phyloP scores from a whole-genome alignment of 1,139 yeast genomes.

The Yamadazyma sp. region DNA sequence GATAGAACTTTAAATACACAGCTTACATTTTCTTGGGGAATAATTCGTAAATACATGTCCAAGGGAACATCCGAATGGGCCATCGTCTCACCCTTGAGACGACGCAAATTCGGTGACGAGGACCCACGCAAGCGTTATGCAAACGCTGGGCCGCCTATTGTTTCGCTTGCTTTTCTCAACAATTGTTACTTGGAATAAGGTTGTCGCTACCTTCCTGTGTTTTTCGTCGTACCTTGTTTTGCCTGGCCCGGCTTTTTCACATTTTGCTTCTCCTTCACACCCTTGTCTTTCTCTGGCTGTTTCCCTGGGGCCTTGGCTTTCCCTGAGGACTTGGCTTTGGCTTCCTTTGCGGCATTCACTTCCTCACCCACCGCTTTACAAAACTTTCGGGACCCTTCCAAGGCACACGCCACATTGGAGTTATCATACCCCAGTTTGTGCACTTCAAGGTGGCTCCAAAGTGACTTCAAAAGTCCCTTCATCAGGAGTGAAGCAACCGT shows the following conservation, averaged over 20 bases:
- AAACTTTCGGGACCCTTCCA: slow-evolving; percentile 24
- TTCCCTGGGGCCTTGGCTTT: neutral
- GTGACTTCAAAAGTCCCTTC: slow-evolving; percentile 27
- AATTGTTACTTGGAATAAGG: too few relatives aligned
- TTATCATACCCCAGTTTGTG: slow-evolving; percentile 24
- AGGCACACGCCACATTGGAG: slow-evolving; percentile 34
- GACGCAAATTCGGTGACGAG: too few relatives aligned
- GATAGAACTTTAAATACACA: too few relatives aligned
- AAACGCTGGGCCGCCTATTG: too few relatives aligned
- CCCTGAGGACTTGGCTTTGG: neutral
- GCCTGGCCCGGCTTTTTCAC: neutral
- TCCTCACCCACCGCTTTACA: slow-evolving; percentile 16
- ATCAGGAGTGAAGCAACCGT: slow-evolving; percentile 34
- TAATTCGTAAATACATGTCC: too few relatives aligned
- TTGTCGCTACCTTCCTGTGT: too few relatives aligned
- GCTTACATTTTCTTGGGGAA: too few relatives aligned
- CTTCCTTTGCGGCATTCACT: slow-evolving; percentile 4
- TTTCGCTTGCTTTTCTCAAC: too few relatives aligned
- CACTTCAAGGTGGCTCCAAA: slow-evolving; percentile 14
- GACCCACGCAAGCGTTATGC: too few relatives aligned
- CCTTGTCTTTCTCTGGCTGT: neutral
- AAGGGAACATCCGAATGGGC: too few relatives aligned
- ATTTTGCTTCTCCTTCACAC: neutral
- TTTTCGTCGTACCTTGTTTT: too few relatives aligned
- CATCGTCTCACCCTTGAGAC: too few relatives aligned